Evolutionary conservation across 352 stramenopile species (phyloP).

Genomic region (Globisporangium paddicum): DNA sequence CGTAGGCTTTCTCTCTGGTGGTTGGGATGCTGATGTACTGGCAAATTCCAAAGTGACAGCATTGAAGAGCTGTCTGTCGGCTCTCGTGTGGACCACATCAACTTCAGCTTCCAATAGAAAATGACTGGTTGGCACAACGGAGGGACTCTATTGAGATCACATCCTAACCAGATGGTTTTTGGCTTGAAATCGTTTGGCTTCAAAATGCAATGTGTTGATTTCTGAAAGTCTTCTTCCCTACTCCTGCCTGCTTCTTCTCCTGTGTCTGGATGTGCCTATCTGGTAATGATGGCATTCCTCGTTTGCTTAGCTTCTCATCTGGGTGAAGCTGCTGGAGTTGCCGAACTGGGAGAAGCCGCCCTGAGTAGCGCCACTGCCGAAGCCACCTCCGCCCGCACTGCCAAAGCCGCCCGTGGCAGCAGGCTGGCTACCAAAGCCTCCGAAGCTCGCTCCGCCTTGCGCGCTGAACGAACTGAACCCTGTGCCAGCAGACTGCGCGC

Average conservation of each 20-base stretch:
- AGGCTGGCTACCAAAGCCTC: slow-evolving; percentile 25
- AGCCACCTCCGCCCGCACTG: slow-evolving; percentile 4
- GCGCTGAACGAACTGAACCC: slow-evolving; percentile 43
- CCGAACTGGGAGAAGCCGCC: slow-evolving; percentile 37
- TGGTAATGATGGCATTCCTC: too few species aligned
- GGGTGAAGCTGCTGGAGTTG: slow-evolving; percentile 51
- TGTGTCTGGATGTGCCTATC: neutral
- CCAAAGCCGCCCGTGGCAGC: slow-evolving; percentile 19
- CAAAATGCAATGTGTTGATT: neutral
- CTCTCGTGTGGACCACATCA: neutral
- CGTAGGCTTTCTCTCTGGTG: neutral
- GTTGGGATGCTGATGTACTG: neutral
- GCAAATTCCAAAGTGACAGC: neutral
- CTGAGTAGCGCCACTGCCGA: slow-evolving; percentile 8
- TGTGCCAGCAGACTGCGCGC: slow-evolving; percentile 14
- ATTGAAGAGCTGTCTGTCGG: neutral
- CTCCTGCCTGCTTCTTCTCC: neutral
- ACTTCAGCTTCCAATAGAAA: slow-evolving; percentile 2
- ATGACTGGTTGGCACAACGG: slow-evolving; percentile 18
- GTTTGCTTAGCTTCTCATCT: slow-evolving; percentile 11
- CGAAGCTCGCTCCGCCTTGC: slow-evolving; percentile 34
- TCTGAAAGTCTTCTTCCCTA: neutral
- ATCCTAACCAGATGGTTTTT: too few species aligned
- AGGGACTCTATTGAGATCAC: too few species aligned
- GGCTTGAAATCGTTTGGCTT: too few species aligned